phyloP scores from a whole-genome alignment of 352 stramenopile species.

The Pythium dissotocum region DNA sequence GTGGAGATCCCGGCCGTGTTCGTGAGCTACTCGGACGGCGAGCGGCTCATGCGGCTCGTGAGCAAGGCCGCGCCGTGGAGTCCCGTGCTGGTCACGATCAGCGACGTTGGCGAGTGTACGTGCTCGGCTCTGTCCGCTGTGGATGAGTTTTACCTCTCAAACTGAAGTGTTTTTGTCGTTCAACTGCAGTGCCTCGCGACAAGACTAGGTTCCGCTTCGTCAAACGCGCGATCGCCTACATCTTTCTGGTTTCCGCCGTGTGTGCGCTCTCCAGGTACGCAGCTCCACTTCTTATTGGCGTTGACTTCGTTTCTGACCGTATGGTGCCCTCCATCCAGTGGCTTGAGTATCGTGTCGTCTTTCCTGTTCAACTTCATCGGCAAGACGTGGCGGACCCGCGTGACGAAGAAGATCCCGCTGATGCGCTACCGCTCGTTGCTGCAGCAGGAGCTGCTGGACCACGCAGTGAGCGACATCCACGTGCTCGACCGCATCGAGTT shows the following conservation, averaged over 20 bases:
- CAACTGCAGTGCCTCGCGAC: slow-evolving; percentile 43
- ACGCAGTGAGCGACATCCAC: slow-evolving; percentile 16
- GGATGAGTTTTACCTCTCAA: background rate
- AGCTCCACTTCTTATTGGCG: background rate
- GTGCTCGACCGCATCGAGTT: slow-evolving; percentile 28
- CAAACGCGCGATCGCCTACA: slow-evolving; percentile 71
- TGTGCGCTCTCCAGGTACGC: slow-evolving; percentile 68
- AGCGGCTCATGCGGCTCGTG: slow-evolving; percentile 50
- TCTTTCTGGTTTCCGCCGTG: slow-evolving; percentile 78
- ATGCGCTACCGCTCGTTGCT: slow-evolving; percentile 40
- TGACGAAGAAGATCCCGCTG: slow-evolving; percentile 46
- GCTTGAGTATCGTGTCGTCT: slow-evolving; percentile 67
- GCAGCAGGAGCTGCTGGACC: slow-evolving; percentile 26
- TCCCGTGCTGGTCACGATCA: slow-evolving; percentile 58
- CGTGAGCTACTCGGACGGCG: slow-evolving; percentile 63
- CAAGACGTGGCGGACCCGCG: slow-evolving; percentile 50
- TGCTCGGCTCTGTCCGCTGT: background rate
- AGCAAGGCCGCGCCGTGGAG: slow-evolving; percentile 48
- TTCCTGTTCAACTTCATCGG: slow-evolving; percentile 64
- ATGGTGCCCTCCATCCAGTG: slow-evolving; percentile 24
- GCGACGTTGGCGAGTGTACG: slow-evolving; percentile 61
- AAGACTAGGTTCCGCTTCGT: slow-evolving; percentile 60
- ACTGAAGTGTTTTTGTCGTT: background rate
- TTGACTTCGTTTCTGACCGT: background rate
- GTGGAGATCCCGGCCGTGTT: slow-evolving; percentile 74